Conservation (phyloP, 495 filamentous ascomycete genomes). For the Xylaria nigripes region DNA sequence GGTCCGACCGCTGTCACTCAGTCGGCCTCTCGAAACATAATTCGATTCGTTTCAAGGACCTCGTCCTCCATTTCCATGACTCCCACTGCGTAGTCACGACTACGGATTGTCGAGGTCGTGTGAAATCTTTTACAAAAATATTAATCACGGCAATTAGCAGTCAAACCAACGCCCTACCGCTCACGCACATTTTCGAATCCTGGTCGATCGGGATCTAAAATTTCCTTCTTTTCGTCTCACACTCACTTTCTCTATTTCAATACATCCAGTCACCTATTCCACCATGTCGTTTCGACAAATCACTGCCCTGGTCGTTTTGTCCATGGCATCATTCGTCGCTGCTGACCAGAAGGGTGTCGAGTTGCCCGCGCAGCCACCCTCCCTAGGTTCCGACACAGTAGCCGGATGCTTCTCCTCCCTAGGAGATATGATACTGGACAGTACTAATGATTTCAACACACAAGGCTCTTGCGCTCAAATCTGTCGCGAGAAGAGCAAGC, state of each 20-base stretch:
- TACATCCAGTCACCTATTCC: not conserved
- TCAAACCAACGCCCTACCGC: not conserved
- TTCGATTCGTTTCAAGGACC: not conserved
- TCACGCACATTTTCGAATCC: not conserved
- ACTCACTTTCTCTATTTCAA: not conserved
- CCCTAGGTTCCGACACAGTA: conserved; percentile 20
- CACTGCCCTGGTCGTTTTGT: conserved; percentile 19
- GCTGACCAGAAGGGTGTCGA: conserved; percentile 10
- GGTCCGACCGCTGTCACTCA: not conserved
- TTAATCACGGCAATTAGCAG: not conserved
- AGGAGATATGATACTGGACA: conserved; percentile 16
- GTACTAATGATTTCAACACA: conserved; percentile 12
- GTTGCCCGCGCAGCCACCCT: conserved; percentile 9
- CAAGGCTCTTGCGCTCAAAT: conserved; percentile 16
- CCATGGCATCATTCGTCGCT: conserved; percentile 13
- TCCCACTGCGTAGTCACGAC: conserved; percentile 7
- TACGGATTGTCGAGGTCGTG: conserved; percentile 8
- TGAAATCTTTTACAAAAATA: not conserved
- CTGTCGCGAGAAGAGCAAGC: conserved; percentile 11
- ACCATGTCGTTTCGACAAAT: conserved; percentile 22
- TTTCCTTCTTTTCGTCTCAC: not conserved
- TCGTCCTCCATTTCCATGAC: conserved; percentile 7
- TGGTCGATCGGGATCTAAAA: not conserved
- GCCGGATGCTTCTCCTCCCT: conserved; percentile 23
- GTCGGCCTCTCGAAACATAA: not conserved